Evolutionary conservation across 2,329 filamentous ascomycete species (phyloP), one percentile per base, ranked within the genome.

Genomic region (Purpureocillium lavendulum): DNA sequence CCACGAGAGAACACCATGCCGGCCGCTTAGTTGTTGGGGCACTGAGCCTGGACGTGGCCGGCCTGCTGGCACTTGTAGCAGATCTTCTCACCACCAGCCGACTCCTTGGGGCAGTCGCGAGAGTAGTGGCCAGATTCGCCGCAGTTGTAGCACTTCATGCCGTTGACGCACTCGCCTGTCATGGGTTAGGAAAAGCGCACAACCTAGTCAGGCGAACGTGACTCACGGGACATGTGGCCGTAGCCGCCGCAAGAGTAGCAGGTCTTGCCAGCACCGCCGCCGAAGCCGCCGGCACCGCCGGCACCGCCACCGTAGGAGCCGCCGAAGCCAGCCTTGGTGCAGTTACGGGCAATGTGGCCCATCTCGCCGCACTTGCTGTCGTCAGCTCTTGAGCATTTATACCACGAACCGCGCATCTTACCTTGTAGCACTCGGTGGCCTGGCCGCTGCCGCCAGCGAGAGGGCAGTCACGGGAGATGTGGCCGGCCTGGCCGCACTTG

Each of bases 91-190:
- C 82, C 78, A 51, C 79, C 77, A 53, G 81, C 78, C 44, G 86
- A 85, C 70, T 95, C 90, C 62, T 90, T 89, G 55, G 89, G 84
- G 77, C 92, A 98, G 67, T 98, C 92, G 50, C 90, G 85, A 50
- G 86, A 94, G 64, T 96, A 80, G 69, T 97, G 90, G 47, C 92
- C 90, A 54, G 90, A 84, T 73, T 96, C 88, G 59, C 78, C 78
- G 54, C 92, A 97, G 80, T 96, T 96, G 82, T 97, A 98, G 83
- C 92, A 98, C 77, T 97, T 97, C 75, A 94, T 90, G 58, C 92
- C 92, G 66, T 97, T 94, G 56, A 90, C 94, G 70, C 92, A 98
- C 70, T 97, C 92, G 53, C 77, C 76, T 79, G 41, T 15, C 36
- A n/a, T 14, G 36, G 36, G 35, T 56, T 49, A 56, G 54, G 12